Evolutionary conservation across 2,329 filamentous ascomycete genomes (phyloP).

Genomic region (Diaporthe ilicicola): DNA sequence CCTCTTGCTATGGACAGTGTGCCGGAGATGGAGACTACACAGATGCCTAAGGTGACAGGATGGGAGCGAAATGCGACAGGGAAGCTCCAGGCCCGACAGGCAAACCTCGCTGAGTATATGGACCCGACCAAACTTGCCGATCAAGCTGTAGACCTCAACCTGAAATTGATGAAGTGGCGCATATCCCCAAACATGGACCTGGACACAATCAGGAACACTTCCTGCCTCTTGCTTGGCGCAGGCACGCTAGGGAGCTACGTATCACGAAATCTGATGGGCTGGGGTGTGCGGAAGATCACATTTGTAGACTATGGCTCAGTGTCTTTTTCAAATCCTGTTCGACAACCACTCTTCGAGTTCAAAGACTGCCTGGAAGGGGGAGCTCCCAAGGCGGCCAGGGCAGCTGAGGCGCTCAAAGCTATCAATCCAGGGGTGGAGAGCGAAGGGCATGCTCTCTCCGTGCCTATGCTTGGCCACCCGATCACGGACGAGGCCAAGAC

Average conservation of each 20-base stretch:
- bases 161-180: conserved; percentile 99
- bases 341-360: conserved; percentile 92
- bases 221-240: conserved; percentile 88
- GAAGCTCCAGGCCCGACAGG: conserved; percentile 80
- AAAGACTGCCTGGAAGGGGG: conserved; percentile 88
- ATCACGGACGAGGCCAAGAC: conserved; percentile 77
- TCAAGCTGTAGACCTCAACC: conserved; percentile 92
- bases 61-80: conserved; percentile 88
- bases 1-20: conserved; percentile 65
- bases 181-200: conserved; percentile 89
- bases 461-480: conserved; percentile 96
- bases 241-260: conserved; percentile 96
- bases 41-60: conserved; percentile 89
- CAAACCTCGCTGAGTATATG: conserved; percentile 92
- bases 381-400: conserved; percentile 81
- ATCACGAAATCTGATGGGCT: conserved; percentile 88
- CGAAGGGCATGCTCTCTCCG: conserved; percentile 80
- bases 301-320: conserved; percentile 95
- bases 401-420: conserved; percentile 80
- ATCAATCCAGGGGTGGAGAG: conserved; percentile 93
- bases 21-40: conserved; percentile 51
- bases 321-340: conserved; percentile 95
- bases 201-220: conserved; percentile 87
- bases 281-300: conserved; percentile 94
- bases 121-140: conserved; percentile 88